A percentile compares a stretch with the other conserved stretches of the same genome.
Conservation (phyloP, 495 filamentous ascomycete genomes). For the Glarea lozoyensis region DNA sequence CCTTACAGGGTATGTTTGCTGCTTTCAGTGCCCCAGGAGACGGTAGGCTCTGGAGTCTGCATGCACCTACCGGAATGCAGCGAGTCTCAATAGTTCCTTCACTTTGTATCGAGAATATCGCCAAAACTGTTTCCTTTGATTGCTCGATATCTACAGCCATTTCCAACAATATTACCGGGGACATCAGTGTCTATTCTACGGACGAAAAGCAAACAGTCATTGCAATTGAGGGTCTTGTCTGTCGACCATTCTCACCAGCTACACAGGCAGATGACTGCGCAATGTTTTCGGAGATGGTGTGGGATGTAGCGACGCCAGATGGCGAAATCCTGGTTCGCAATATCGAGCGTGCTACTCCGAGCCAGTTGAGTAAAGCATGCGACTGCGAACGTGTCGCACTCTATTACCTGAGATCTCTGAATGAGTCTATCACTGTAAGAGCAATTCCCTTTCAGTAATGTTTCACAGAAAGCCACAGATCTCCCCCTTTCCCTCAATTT, state of each 20-base stretch:
- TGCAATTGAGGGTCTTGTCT: conserved; percentile 19
- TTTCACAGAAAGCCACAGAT: too few relatives aligned
- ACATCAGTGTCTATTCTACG: conserved; percentile 18
- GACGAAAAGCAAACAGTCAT: conserved; percentile 15
- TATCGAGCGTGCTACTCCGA: neutral
- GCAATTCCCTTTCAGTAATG: neutral
- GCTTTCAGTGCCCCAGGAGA: conserved; percentile 31
- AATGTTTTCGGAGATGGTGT: neutral
- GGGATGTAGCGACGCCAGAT: conserved; percentile 1
- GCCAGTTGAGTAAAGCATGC: neutral
- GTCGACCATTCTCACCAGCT: neutral
- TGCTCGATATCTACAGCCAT: neutral
- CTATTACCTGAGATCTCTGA: conserved; percentile 4
- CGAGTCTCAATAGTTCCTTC: conserved; percentile 17
- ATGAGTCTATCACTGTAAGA: neutral
- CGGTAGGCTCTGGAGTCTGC: conserved; percentile 19
- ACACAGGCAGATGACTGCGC: neutral
- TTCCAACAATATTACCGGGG: conserved; percentile 5
- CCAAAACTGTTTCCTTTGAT: neutral
- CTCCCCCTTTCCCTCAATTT: too few relatives aligned
- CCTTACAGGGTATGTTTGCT: conserved; percentile 32
- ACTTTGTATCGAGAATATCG: neutral
- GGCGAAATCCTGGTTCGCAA: neutral
- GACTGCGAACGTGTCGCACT: neutral
- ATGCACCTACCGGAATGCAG: conserved; percentile 24